Conservation (phyloP, 495 filamentous ascomycete species). For the Lasiosphaeria hispida region DNA sequence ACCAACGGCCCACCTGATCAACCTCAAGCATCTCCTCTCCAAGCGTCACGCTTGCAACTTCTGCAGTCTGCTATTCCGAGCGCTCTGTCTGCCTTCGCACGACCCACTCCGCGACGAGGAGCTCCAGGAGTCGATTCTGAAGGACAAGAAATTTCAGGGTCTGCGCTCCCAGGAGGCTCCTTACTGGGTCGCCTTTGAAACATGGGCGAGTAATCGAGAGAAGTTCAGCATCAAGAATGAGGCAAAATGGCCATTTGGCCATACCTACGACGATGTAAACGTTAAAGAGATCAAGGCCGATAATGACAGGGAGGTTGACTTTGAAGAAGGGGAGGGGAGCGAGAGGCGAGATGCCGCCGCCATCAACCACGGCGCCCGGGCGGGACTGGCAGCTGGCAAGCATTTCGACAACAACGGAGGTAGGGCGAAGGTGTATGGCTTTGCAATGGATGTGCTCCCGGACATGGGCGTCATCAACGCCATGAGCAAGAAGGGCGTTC, state of each 20-base stretch:
- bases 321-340: too few relatives aligned
- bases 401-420: too few relatives aligned
- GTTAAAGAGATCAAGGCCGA: background rate
- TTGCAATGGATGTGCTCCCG: too few relatives aligned
- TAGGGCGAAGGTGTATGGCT: too few relatives aligned
- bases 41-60: background rate
- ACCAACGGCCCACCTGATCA: background rate
- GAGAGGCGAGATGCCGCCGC: too few relatives aligned
- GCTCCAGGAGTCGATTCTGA: background rate
- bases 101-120: background rate
- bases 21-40: background rate
- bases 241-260: constrained; percentile 4
- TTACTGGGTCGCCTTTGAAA: too few relatives aligned
- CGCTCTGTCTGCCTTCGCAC: background rate
- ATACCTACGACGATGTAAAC: background rate
- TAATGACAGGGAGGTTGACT: too few relatives aligned
- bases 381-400: too few relatives aligned
- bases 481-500: background rate
- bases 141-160: background rate
- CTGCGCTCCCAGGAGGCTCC: background rate
- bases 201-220: background rate
- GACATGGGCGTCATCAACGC: background rate
- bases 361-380: too few relatives aligned
- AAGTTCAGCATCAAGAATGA: background rate
- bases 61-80: background rate